Base-by-base conservation (phyloP, 2,329 filamentous ascomycete genomes). In the Claviceps quebecensis region DNA sequence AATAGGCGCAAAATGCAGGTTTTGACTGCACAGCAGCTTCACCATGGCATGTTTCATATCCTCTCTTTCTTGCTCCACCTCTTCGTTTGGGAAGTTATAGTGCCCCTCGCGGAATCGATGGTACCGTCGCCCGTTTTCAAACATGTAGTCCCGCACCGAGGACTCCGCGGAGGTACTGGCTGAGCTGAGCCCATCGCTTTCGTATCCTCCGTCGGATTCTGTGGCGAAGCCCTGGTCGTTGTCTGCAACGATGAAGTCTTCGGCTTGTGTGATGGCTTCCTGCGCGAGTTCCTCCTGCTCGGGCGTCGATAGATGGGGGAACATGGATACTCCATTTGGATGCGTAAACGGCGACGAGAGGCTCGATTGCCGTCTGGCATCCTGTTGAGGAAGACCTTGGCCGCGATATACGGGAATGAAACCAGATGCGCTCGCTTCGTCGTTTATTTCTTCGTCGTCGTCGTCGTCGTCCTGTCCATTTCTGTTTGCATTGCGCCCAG, bases 71-170 rank as follows among this genome's bases (percentile, higher is more conserved):
- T 80, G 76, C 62, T 81, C 78, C 5, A 71, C 64, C 47, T 80
- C 77, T 54, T 81, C 78, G 51, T 80, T 81, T 26, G 78, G 78
- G 48, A 80, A 78, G 51, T 74, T 74, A 57, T 81, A 81, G 11
- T 62, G 59, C 5, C 75, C 76, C 52, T 76, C 74, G 17, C 75
- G 67, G 58, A 75, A 78, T 43, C 69, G 69, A 57, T 80, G 77
- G 53, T 81, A 81, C 26, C 77, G 69, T 23, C 77, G 69, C n/a
- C 78, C 78, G 58, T 81, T 78, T 57, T 80, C 76, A 52, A 67
- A 71, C 47, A 69, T 66, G 56, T 76, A 80, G 54, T 80, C 71
- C 44, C 72, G 65, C 23, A 77, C 65, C 39, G 64, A 66, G 2
- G 67, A 70, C 44, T 62, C 60, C 9, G 67, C 59, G 9, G 67